These are phyloP conservation scores for Colletotrichum tropicale DNA, from an alignment of 2,329 filamentous ascomycete species.

Conservation along the genomic window DNA sequence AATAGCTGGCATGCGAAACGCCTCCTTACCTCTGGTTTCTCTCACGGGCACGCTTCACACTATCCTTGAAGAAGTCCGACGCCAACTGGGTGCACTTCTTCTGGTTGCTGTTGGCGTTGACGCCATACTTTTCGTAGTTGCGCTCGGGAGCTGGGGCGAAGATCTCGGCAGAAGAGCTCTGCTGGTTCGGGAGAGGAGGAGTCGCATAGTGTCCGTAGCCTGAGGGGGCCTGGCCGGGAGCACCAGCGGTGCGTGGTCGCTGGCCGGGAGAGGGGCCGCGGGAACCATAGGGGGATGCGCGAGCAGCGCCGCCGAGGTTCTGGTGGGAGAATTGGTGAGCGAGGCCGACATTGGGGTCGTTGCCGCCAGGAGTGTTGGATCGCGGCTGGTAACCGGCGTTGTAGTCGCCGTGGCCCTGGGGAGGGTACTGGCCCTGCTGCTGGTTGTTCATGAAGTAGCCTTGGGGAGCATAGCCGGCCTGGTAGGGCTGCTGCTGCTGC, in stretches of 20 bases:
- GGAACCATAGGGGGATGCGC: constrained; percentile 71
- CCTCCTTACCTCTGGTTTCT: constrained; percentile 83
- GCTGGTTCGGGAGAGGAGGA: constrained; percentile 67
- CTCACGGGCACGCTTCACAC: constrained; percentile 93
- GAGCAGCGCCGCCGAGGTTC: constrained; percentile 78
- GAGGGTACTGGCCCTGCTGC: constrained; percentile 53
- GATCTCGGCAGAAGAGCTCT: constrained; percentile 66
- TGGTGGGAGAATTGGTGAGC: constrained; percentile 98
- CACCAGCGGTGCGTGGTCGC: constrained; percentile 85
- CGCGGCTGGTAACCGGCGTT: constrained; percentile 51
- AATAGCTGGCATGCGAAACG: neutral
- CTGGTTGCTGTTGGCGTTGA: constrained; percentile 70
- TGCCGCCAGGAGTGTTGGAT: constrained; percentile 65
- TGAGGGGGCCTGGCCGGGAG: constrained; percentile 61
- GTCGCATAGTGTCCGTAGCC: constrained; percentile 71
- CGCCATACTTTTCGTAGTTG: constrained; percentile 80
- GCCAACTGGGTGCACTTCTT: constrained; percentile 75
- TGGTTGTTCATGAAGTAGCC: constrained; percentile 69
- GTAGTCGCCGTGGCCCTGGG: constrained; percentile 48
- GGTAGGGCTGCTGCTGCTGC: constrained; percentile 49
- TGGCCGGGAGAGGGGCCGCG: constrained; percentile 72
- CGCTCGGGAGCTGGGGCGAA: constrained; percentile 82
- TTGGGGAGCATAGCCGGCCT: constrained; percentile 46
- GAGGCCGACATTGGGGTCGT: constrained; percentile 87
- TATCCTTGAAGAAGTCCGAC: constrained; percentile 97